phyloP scores from a whole-genome alignment of 306 rosid genomes.

The Macrotyloma uniflorum region DNA sequence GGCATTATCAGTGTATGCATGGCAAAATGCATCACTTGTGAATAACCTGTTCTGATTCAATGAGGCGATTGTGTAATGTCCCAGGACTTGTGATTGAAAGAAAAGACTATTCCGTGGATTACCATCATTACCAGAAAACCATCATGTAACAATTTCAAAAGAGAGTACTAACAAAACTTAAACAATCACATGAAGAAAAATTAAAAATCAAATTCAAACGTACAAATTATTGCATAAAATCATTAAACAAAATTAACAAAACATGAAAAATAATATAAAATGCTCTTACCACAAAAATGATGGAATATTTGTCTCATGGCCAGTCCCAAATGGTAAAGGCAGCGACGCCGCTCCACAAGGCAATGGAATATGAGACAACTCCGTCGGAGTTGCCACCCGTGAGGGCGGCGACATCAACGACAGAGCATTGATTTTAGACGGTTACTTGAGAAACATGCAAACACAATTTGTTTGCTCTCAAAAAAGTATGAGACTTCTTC shows the following conservation, averaged over 20 bases:
- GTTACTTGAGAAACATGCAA: constrained; percentile 65
- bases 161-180: too few relatives aligned
- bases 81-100: neutral
- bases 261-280: too few relatives aligned
- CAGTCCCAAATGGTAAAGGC: constrained; percentile 62
- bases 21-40: neutral
- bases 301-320: constrained; percentile 65
- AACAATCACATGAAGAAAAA: too few relatives aligned
- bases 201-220: too few relatives aligned
- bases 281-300: too few relatives aligned
- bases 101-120: too few relatives aligned
- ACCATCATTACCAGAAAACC: too few relatives aligned
- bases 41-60: too few relatives aligned
- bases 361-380: constrained; percentile 73
- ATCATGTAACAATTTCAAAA: too few relatives aligned
- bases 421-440: constrained; percentile 51
- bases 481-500: constrained; percentile 40
- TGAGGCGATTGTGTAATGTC: neutral
- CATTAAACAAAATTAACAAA: too few relatives aligned
- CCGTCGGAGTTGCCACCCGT: constrained; percentile 51
- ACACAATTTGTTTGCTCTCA: constrained; percentile 53
- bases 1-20: neutral
- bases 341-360: constrained; percentile 68
- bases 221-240: too few relatives aligned
- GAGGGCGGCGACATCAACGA: constrained; percentile 48